These are phyloP conservation scores for Trichoderma lentiforme DNA, from an alignment of 2,329 filamentous ascomycete species.

Conservation along the genomic window DNA sequence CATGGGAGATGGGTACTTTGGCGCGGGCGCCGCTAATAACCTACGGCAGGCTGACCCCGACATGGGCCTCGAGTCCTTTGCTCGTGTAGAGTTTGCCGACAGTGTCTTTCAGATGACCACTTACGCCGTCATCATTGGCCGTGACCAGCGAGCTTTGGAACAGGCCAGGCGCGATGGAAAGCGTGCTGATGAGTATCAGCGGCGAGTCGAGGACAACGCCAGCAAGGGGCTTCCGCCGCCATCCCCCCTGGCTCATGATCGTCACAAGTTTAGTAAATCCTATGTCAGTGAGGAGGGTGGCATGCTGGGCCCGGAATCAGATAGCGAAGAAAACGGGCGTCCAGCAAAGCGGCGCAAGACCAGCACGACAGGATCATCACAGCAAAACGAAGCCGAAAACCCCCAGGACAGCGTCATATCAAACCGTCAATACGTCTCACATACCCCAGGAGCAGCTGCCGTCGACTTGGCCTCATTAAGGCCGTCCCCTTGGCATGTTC, in stretches of 20 bases:
- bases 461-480: conserved; percentile 59
- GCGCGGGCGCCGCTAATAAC: conserved; percentile 30
- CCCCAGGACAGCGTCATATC: conserved; percentile 48
- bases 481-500: conserved; percentile 59
- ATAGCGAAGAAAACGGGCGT: conserved; percentile 49
- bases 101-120: conserved; percentile 78
- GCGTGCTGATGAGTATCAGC: conserved; percentile 44
- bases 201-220: conserved; percentile 45
- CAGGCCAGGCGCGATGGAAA: conserved; percentile 53
- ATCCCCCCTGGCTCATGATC: conserved; percentile 48
- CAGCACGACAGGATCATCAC: conserved; percentile 42
- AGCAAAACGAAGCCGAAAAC: conserved; percentile 42
- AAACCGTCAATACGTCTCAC: conserved; percentile 58
- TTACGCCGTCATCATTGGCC: conserved; percentile 67
- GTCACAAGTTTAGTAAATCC: conserved; percentile 58
- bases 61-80: conserved; percentile 54
- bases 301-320: conserved; percentile 62
- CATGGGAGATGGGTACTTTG: conserved; percentile 31
- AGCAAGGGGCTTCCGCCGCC: conserved; percentile 49
- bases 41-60: conserved; percentile 35
- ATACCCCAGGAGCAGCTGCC: conserved; percentile 56
- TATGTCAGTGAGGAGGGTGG: conserved; percentile 69
- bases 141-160: conserved; percentile 60
- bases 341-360: conserved; percentile 47
- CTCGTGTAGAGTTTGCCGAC: conserved; percentile 67